Base-by-base conservation (phyloP, 2,329 filamentous ascomycete genomes). In the Xylaria multiplex region DNA sequence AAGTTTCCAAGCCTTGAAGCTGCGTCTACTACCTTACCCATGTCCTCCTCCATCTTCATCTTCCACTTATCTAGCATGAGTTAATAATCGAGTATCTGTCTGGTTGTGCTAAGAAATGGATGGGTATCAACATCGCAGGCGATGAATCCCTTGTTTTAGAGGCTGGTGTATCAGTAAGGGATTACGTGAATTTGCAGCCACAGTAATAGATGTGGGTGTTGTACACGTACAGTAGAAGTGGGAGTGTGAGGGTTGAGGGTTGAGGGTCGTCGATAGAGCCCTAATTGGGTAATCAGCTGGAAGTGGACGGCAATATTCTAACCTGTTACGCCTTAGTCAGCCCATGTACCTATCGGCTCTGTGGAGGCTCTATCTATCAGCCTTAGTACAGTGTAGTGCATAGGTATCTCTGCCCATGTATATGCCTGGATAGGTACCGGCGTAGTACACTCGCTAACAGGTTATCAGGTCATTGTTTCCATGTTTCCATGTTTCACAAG, bases 121-220 rank as follows among this genome's bases (percentile, higher is more conserved):
- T 9, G 32, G 11, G 32, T 6, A 5, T 30, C n/a, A 13, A 45
- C 19, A 35, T 22, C 22, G 42, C 32, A 48, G 45, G 24, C 14
- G 50, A 30, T 27, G 2, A 40, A 40, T 37, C 58, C 32, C 7
- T 16, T 19, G 7, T 6, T 14, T 22, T 8, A 13, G 3, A 40
- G 9, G 37, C 14, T 22, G 37, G n/a, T 53, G 9, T 53, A 53
- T 53, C n/a, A 19, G 30, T 37, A 32, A 13, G 40, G 27, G 64
- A 59, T 59, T 55, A 63, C 48, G 49, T 8, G 49, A 59, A 58
- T 55, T 27, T 16, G 42, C 49, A 24, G 49, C 27, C 35, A 63
- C 13, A 57, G 45, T 57, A 58, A 59, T 42, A n/a, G 48, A 50
- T 66, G 64, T 59, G 64, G 64, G 58, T 30, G 54, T 48, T 49